Percentiles rank a stretch among this genome's conserved stretches.
These are phyloP conservation scores for Tetrapisispora iriomotensis DNA, from an alignment of 805 yeast species.

Conservation along the genomic window DNA sequence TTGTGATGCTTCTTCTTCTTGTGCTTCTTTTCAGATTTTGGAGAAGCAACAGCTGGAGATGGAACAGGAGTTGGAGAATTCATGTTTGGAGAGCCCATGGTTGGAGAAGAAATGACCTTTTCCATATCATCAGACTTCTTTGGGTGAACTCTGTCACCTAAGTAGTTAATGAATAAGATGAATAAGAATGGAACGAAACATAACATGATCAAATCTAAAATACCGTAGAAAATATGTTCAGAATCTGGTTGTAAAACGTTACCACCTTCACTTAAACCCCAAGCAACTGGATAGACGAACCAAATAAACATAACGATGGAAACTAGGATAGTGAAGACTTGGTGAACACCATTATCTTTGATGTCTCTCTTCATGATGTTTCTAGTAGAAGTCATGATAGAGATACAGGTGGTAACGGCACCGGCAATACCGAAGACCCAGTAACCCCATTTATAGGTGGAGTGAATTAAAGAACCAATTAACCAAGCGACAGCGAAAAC, in stretches of 20 bases:
- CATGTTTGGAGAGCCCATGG: conserved; percentile 4
- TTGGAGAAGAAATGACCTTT: conserved; percentile 18
- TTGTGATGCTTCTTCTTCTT: conserved; percentile 6
- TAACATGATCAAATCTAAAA: conserved; percentile 42
- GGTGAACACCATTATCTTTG: conserved; percentile 17
- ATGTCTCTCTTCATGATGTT: conserved; percentile 11
- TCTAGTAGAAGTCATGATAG: conserved; percentile 21
- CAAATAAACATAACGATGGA: conserved; percentile 29
- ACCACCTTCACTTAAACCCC: conserved; percentile 46
- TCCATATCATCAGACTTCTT: conserved; percentile 25
- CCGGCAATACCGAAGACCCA: conserved; percentile 32
- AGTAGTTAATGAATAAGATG: conserved; percentile 14
- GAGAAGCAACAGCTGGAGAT: conserved; percentile 12
- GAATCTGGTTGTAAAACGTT: conserved; percentile 49
- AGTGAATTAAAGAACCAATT: conserved; percentile 35
- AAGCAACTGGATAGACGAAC: conserved; percentile 31
- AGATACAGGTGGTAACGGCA: conserved; percentile 12
- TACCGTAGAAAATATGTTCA: conserved; percentile 51
- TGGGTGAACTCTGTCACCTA: conserved; percentile 18
- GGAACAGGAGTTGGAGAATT: conserved; percentile 4
- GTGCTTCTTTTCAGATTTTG: conserved; percentile 5
- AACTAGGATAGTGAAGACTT: conserved; percentile 13
- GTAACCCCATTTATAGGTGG: conserved; percentile 47
- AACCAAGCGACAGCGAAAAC: conserved; percentile 36
- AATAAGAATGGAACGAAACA: conserved; percentile 23